Conservation (phyloP, 306 rosid species). For the Cucurbita pepo region DNA sequence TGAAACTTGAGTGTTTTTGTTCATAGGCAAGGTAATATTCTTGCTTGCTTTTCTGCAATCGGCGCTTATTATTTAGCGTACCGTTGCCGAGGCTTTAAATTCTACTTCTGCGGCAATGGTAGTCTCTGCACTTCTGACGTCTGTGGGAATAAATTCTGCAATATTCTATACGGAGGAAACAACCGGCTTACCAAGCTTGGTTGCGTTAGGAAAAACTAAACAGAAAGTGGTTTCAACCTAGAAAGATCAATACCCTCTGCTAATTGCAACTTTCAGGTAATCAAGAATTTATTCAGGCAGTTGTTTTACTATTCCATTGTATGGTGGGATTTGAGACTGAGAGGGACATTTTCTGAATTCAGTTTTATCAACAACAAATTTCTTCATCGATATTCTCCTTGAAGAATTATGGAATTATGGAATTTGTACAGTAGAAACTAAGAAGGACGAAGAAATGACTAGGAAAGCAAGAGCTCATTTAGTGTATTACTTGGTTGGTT, state of each 20-base stretch:
- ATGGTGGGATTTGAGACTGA: not conserved
- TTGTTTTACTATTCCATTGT: not conserved
- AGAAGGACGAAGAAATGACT: not conserved
- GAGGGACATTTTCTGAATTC: not conserved
- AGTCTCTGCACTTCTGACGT: not conserved
- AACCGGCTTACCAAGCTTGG: constrained; percentile 56
- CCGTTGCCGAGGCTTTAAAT: no score
- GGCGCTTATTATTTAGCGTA: no score
- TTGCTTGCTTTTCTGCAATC: not conserved
- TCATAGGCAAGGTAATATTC: not conserved
- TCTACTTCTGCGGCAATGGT: no score
- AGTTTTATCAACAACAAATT: not conserved
- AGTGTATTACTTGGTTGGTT: not conserved
- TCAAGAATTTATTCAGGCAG: not conserved
- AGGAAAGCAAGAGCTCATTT: not conserved
- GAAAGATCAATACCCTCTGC: constrained; percentile 77
- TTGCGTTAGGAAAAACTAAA: constrained; percentile 50
- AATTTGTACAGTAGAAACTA: not conserved
- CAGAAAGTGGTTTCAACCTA: constrained; percentile 35
- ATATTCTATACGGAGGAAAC: constrained; percentile 46
- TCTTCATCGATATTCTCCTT: not conserved
- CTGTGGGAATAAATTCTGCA: not conserved
- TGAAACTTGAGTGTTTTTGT: not conserved
- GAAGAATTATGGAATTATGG: not conserved
- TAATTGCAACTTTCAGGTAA: constrained; percentile 62